Evolutionary conservation across 177 flowering plant species (phyloP), one percentile per base, ranked within the genome.

Genomic region (Vitis hybrid): DNA sequence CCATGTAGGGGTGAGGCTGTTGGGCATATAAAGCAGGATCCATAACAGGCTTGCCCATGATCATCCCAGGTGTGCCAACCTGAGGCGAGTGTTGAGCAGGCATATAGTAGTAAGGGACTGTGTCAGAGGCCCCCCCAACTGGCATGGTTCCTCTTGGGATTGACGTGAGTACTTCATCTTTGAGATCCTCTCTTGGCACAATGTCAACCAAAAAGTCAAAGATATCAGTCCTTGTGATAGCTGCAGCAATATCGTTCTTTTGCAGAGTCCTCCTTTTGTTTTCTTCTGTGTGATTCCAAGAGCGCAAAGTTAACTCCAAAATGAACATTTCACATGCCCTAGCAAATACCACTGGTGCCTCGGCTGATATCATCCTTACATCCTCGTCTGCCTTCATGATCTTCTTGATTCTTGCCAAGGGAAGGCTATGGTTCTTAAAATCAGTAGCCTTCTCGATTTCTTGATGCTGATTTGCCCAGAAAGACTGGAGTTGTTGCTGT

Each of bases 251-350:
- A 48, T 85, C 89, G 62, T 83, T 85, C 80, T 80, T 85, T 67
- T 83, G 89, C 33, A 85, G 82, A 6, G 86, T 85, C 78, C 86
- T 68, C 72, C 88, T 75, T 55, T 83, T 85, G 78, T 81, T 85
- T 78, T 83, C 88, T 65, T 83, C 88, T 1, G 86, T 80, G 79
- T 85, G 86, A 66, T 80, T 81, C 88, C 88, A 85, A 4, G 88
- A 76, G 2, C 86, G 78, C 64, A 83, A 68, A 7, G 88, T 85
- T 72, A 85, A 51, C 58, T 86, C 87, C n/a, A 84, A 39, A 45
- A 86, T 82, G 80, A 86, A 86, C 86, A 86, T 86, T 64, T 86
- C 89, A 66, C 89, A 86, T 0, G 89, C 89, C 79, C 84, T 72
- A 22, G 89, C 89, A 76, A 86, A 84, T 15, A 86, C 66, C 6